Evolutionary conservation across 2,329 filamentous ascomycete genomes (phyloP).

Genomic region (Nigrospora osmanthi): DNA sequence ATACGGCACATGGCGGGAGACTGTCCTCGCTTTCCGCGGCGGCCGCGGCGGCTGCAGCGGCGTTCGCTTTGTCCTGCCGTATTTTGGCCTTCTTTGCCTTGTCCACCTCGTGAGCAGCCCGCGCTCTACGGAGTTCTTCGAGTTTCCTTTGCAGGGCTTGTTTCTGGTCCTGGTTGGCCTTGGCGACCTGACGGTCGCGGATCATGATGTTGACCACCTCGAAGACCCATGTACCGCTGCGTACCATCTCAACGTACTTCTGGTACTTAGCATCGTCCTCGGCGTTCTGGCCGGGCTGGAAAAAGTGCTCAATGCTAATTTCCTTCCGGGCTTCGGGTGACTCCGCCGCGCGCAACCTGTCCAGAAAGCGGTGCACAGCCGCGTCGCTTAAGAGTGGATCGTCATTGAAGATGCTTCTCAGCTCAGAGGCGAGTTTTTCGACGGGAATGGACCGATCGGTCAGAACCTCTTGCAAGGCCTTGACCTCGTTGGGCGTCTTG

Average conservation of each 20-base stretch:
- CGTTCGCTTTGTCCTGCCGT: conserved; percentile 33
- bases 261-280: conserved; percentile 17
- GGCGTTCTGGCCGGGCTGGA: conserved; percentile 27
- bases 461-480: conserved; percentile 16
- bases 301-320: conserved; percentile 33
- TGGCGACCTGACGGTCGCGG: conserved; percentile 21
- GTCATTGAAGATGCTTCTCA: conserved; percentile 14
- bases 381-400: conserved; percentile 11
- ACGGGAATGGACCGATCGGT: conserved; percentile 16
- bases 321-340: conserved; percentile 24
- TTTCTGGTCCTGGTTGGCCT: conserved; percentile 24
- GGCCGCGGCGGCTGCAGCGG: conserved; percentile 24
- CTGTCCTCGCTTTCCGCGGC: conserved; percentile 24
- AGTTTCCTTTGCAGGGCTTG: conserved; percentile 27
- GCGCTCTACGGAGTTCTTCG: conserved; percentile 39
- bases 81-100: conserved; percentile 21
- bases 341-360: conserved; percentile 21
- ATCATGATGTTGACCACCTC: conserved; percentile 20
- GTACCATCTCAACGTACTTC: conserved; percentile 31
- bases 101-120: conserved; percentile 28
- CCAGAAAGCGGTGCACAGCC: conserved; percentile 21
- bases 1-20: conserved; percentile 31
- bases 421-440: conserved; percentile 16
- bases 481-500: conserved; percentile 14
- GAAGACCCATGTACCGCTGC: conserved; percentile 17